These are phyloP conservation scores for Phyllosticta citribraziliensis DNA, from an alignment of 2,329 filamentous ascomycete species.

Conservation along the genomic window DNA sequence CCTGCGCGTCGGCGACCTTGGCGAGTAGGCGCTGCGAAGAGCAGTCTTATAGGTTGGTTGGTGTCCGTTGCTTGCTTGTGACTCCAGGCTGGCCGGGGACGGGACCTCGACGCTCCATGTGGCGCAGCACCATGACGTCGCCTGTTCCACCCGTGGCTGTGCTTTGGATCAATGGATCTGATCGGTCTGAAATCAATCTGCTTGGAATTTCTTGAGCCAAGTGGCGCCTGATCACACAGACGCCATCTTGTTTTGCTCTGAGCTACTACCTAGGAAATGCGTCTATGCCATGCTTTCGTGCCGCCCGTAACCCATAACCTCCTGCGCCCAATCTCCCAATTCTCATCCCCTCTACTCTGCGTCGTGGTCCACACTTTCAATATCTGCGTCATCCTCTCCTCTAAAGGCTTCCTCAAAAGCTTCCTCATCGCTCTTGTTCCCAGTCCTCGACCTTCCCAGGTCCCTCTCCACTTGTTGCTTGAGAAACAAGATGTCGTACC, in stretches of 20 bases:
- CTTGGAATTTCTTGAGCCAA: too few relatives aligned
- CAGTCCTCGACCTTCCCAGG: neutral
- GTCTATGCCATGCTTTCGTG: neutral
- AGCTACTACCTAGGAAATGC: neutral
- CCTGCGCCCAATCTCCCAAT: neutral
- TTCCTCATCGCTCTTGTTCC: neutral
- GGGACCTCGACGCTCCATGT: neutral
- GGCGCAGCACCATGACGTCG: neutral
- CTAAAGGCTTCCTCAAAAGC: neutral
- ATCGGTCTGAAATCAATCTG: too few relatives aligned
- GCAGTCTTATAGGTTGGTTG: neutral
- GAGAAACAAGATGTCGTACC: slow-evolving; percentile 3
- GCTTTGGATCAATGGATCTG: too few relatives aligned
- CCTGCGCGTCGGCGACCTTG: neutral
- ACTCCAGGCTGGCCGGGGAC: neutral
- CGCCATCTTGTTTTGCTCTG: neutral
- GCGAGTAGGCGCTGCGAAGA: neutral
- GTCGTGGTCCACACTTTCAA: neutral
- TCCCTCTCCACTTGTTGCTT: neutral
- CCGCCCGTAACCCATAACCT: neutral
- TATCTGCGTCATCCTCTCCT: neutral
- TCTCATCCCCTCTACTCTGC: neutral
- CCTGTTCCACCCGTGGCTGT: too few relatives aligned
- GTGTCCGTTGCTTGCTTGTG: neutral
- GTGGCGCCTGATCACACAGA: too few relatives aligned